Percentiles rank a stretch among this genome's conserved stretches.
Evolutionary conservation across 495 filamentous ascomycete species (phyloP).

Genomic region (Neurospora sp.): DNA sequence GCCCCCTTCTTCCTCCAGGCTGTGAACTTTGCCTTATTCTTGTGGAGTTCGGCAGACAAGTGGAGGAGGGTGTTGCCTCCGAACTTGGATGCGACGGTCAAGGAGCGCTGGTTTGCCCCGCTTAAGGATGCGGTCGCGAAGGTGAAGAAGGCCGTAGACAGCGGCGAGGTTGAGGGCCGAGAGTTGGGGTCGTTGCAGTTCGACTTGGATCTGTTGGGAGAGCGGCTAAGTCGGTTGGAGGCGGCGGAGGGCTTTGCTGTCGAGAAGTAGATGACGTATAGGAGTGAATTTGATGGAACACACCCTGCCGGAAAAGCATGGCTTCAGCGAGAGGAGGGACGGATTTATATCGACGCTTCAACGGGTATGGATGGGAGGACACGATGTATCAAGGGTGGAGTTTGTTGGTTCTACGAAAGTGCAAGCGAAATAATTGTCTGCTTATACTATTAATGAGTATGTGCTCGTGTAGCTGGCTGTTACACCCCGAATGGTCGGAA

Average conservation of each 20-base stretch:
- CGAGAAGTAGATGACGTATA: background rate
- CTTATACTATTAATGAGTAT: background rate
- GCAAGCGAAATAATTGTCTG: background rate
- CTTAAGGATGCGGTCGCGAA: slow-evolving; percentile 31
- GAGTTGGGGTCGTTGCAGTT: slow-evolving; percentile 15
- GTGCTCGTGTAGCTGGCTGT: background rate
- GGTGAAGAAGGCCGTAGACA: slow-evolving; percentile 28
- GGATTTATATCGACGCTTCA: background rate
- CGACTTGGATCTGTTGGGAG: slow-evolving; percentile 28
- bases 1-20: slow-evolving; percentile 36
- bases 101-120: slow-evolving; percentile 44
- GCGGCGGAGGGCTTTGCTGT: slow-evolving; percentile 9
- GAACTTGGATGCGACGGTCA: slow-evolving; percentile 36
- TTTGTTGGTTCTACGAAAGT: background rate
- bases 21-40: slow-evolving; percentile 39
- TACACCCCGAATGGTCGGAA: background rate
- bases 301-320: background rate
- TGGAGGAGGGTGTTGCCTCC: slow-evolving; percentile 30
- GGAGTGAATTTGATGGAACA: background rate
- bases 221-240: slow-evolving; percentile 22
- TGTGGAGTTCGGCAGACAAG: slow-evolving; percentile 31
- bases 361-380: background rate
- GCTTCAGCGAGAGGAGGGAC: background rate
- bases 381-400: background rate
- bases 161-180: slow-evolving; percentile 12